Evolutionary conservation across 306 rosid species (phyloP).

Genomic region (Gleditsia sinensis): DNA sequence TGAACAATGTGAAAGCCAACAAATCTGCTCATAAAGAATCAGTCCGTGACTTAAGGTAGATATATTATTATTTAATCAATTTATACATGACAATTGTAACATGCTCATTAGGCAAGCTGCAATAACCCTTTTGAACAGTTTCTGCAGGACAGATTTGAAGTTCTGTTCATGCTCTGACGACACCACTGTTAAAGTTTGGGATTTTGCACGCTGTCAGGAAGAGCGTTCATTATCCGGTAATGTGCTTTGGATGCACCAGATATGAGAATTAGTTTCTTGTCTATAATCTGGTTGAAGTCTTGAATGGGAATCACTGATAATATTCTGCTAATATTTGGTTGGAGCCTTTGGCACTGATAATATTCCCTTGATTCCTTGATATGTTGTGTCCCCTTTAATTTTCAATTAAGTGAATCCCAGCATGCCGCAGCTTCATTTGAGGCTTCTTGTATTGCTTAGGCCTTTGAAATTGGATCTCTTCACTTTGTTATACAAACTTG

Average conservation of each 20-base stretch:
- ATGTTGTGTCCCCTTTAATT: not conserved
- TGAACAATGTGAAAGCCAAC: constrained; percentile 97
- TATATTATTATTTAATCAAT: constrained; percentile 16
- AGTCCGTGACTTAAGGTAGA: constrained; percentile 90
- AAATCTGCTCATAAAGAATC: constrained; percentile 99
- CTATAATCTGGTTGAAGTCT: constrained; percentile 16
- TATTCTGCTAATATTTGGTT: constrained; percentile 4
- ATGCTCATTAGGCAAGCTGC: constrained; percentile 35
- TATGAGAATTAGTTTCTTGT: constrained; percentile 19
- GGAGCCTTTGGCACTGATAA: not conserved
- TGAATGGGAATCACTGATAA: not conserved
- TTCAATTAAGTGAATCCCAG: not conserved
- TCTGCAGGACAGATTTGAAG: constrained; percentile 97
- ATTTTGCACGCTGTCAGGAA: constrained; percentile 97
- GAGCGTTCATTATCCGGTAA: constrained; percentile 96
- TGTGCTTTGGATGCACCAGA: constrained; percentile 59
- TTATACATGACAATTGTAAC: not conserved
- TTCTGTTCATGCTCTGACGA: constrained; percentile 99
- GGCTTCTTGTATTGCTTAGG: not conserved
- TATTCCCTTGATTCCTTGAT: not conserved
- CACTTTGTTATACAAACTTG: not conserved
- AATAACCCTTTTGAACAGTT: constrained; percentile 58
- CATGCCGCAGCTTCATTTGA: not conserved
- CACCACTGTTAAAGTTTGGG: constrained; percentile 97
- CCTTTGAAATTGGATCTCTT: not conserved